Evolutionary conservation across 176 grass and related monocot species (phyloP), one percentile per base, ranked within the genome.

Genomic region (Otatea glauca): DNA sequence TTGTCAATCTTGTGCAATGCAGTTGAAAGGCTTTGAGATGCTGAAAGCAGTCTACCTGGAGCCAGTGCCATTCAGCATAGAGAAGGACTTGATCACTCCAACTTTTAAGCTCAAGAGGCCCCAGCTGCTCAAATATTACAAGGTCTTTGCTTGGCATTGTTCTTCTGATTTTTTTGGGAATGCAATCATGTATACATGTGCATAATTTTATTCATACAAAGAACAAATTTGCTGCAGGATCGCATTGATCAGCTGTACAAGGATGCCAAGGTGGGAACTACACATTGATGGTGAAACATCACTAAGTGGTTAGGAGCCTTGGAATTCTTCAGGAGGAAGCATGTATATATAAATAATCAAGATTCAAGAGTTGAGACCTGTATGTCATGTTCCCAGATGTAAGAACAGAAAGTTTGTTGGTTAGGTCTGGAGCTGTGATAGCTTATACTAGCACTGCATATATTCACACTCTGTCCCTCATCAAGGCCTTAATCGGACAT

Each of bases 21-120:
- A 98, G 96, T 87, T 98, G 42, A 95, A 88, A 86, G 96, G 96
- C n/a, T 98, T 93, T 82, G 96, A 98, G 87, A 93, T 98, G 93
- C 64, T 98, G 68, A 98, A 92, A 77, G 85, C 93, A 49, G 25
- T 98, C 82, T 77, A 91, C 74, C 82, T 98, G 0, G 96, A 98
- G 59, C 85, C 93, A 0, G 82, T 63, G 56, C 96, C 96, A 29
- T 98, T 98, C 65, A 92, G 85, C 89, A 95, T 95, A 70, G 93
- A 93, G 58, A 98, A 87, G 65, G 93, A 95, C 55, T 55, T 95
- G 23, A 92, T 95, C 25, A 98, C 96, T 78, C 96, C 96, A 73
- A 98, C 93, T 38, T 98, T 98, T 71, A 98, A 98, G 83, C 85
- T 98, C 41, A 95, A 98, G 89, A 86, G 96, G 55, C 96, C 91